These are phyloP conservation scores for Daldinia childiae DNA, from an alignment of 495 filamentous ascomycete species.

Conservation along the genomic window DNA sequence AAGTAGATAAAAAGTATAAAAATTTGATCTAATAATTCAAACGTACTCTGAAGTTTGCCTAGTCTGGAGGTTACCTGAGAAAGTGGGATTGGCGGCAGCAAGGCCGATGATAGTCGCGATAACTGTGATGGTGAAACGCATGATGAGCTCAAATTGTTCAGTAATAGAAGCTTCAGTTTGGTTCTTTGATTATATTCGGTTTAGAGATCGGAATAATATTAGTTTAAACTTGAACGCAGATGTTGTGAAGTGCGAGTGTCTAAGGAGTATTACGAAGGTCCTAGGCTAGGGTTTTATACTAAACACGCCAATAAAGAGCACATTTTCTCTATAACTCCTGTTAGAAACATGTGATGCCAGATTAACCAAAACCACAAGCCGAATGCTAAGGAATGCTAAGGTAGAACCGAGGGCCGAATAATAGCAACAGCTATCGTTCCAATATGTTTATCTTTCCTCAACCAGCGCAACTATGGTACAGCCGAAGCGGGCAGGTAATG, in stretches of 20 bases:
- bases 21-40: background rate
- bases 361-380: background rate
- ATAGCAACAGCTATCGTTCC: background rate
- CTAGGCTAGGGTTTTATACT: background rate
- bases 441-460: background rate
- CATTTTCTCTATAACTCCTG: background rate
- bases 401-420: background rate
- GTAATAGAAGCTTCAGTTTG: background rate
- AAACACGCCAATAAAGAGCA: background rate
- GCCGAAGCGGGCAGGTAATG: too few relatives aligned
- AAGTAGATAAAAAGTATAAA: too few relatives aligned
- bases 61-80: background rate
- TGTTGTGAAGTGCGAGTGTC: background rate
- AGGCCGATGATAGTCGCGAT: background rate
- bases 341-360: background rate
- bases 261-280: background rate
- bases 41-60: background rate
- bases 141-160: background rate
- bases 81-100: background rate
- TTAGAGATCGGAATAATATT: background rate
- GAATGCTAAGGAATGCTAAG: background rate
- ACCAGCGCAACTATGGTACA: background rate
- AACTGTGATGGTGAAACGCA: background rate
- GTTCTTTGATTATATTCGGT: background rate
- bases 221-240: background rate